A percentile compares a stretch with the other conserved stretches of the same genome.
Conservation (phyloP, 257 asterid genomes). For the Rehmannia glutinosa region DNA sequence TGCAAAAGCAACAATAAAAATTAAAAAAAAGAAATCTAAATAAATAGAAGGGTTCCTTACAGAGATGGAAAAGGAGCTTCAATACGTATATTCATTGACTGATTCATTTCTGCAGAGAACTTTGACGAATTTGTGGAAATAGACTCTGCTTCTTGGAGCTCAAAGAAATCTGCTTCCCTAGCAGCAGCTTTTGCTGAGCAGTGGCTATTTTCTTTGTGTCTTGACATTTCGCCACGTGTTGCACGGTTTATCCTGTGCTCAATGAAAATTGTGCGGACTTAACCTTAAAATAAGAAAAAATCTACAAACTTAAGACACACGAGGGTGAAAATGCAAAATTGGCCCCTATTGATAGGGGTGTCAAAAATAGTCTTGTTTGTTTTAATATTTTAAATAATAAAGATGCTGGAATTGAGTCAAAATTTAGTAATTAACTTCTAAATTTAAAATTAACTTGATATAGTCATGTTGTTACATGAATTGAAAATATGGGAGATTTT, state of each 20-base stretch:
- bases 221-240: conserved; percentile 14
- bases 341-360: too few species aligned
- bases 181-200: conserved; percentile 38
- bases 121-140: not conserved
- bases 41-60: not conserved
- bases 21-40: not conserved
- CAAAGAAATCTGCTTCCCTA: not conserved
- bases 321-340: too few species aligned
- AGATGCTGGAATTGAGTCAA: too few species aligned
- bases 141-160: not conserved
- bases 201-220: conserved; percentile 48
- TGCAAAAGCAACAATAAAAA: not conserved
- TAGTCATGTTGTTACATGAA: too few species aligned
- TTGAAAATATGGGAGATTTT: too few species aligned
- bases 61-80: not conserved
- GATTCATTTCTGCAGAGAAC: not conserved
- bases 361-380: too few species aligned
- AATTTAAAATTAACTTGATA: too few species aligned
- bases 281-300: too few species aligned
- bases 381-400: too few species aligned
- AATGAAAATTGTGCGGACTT: too few species aligned
- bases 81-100: not conserved
- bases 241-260: not conserved
- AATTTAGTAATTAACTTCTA: too few species aligned
- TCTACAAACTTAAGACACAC: too few species aligned